Percentiles rank a stretch among this genome's conserved stretches.
phyloP scores from a whole-genome alignment of 2,329 filamentous ascomycete genomes.

The Scedosporium boydii region DNA sequence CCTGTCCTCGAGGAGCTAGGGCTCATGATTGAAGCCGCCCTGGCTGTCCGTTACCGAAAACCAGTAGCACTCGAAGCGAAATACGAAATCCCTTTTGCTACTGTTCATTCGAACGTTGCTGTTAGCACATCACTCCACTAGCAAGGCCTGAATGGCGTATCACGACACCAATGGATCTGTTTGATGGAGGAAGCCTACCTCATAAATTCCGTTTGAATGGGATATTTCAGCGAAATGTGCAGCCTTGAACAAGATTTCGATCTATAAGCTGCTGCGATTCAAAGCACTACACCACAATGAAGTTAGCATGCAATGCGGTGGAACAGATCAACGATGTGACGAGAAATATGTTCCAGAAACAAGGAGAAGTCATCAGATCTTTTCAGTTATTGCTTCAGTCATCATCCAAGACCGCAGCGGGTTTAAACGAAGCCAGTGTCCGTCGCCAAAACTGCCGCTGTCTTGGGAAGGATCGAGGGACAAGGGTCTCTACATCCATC shows the following conservation, averaged over 20 bases:
- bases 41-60: not conserved
- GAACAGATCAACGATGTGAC: not conserved
- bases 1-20: not conserved
- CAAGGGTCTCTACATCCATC: not conserved
- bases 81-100: not conserved
- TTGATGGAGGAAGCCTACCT: too few relatives aligned
- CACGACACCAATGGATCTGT: too few relatives aligned
- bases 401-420: constrained; percentile 3
- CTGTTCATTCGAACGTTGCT: not conserved
- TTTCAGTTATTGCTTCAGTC: constrained; percentile 6
- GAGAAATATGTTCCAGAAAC: not conserved
- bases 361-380: constrained; percentile 5
- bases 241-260: not conserved
- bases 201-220: too few relatives aligned
- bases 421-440: not conserved
- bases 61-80: not conserved
- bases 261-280: not conserved
- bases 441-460: not conserved
- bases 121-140: not conserved
- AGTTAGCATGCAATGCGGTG: not conserved
- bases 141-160: not conserved
- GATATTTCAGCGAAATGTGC: not conserved
- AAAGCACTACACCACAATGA: not conserved
- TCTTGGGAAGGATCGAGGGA: not conserved
- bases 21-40: not conserved